Conservation (phyloP, 805 yeast species). For the Saccharomycopsis amapae region DNA sequence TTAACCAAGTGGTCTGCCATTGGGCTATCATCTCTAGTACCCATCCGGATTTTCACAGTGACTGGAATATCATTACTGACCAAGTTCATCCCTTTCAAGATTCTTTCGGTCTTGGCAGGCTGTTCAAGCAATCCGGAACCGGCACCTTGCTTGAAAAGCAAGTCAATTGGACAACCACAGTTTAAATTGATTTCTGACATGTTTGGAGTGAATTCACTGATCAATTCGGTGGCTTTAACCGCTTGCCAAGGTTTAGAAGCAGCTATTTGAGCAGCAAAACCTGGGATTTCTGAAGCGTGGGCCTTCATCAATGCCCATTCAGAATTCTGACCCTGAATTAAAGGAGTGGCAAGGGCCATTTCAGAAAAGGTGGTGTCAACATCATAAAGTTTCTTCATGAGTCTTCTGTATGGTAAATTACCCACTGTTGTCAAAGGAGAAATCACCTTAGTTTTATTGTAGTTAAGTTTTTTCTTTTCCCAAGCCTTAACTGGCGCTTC, state of each 20-base stretch:
- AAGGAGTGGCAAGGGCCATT: conserved; percentile 85
- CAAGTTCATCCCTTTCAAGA: conserved; percentile 82
- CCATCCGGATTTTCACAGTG: conserved; percentile 88
- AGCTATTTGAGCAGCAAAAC: conserved; percentile 92
- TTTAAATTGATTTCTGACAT: conserved; percentile 85
- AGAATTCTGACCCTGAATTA: conserved; percentile 82
- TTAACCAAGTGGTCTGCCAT: conserved; percentile 75
- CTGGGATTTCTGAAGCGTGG: conserved; percentile 72
- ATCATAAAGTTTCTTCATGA: conserved; percentile 75
- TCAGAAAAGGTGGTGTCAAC: conserved; percentile 92
- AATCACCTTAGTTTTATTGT: conserved; percentile 71
- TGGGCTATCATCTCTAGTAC: conserved; percentile 77
- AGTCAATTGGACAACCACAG: conserved; percentile 96
- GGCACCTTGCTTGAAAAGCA: conserved; percentile 89
- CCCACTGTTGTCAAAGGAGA: conserved; percentile 98
- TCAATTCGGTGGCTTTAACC: conserved; percentile 81
- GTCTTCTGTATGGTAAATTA: conserved; percentile 86
- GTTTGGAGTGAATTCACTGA: conserved; percentile 47
- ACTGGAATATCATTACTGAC: conserved; percentile 87
- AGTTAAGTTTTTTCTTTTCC: conserved; percentile 75
- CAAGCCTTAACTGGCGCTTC: conserved; percentile 71
- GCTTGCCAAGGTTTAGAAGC: conserved; percentile 91
- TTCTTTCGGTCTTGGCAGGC: conserved; percentile 71
- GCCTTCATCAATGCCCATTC: conserved; percentile 98
- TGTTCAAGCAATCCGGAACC: conserved; percentile 91